Percentiles rank a stretch among this genome's conserved stretches.
Conservation (phyloP, 148 eudicot genomes). For the Diospyros kaki region DNA sequence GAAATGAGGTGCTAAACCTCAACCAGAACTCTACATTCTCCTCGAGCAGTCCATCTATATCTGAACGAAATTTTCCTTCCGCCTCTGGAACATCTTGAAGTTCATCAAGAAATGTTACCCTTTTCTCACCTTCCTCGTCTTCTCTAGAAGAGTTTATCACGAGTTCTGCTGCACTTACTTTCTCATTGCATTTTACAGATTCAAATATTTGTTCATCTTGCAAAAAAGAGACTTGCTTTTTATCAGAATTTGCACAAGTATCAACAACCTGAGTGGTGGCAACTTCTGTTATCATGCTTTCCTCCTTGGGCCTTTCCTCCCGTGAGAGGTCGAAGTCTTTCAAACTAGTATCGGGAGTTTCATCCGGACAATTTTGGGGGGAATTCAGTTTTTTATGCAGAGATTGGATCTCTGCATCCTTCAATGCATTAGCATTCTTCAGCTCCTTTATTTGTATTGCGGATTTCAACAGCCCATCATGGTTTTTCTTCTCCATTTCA, state of each 20-base stretch:
- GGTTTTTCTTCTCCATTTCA: slow-evolving; percentile 58
- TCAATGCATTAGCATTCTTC: slow-evolving; percentile 39
- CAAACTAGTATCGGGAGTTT: not conserved
- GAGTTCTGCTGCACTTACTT: not conserved
- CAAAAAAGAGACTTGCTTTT: slow-evolving; percentile 7
- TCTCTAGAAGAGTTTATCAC: slow-evolving; percentile 5
- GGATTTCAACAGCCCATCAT: slow-evolving; percentile 45
- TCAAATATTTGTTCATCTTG: slow-evolving; percentile 9
- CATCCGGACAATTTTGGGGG: slow-evolving; percentile 23
- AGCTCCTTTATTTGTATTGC: slow-evolving; percentile 50
- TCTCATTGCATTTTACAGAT: not conserved
- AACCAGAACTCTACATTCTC: slow-evolving; percentile 80
- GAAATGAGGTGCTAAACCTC: slow-evolving; percentile 68
- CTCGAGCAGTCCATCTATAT: slow-evolving; percentile 57
- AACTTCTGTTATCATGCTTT: slow-evolving; percentile 1
- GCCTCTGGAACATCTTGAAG: slow-evolving; percentile 26
- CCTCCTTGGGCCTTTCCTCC: not conserved
- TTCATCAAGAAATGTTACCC: slow-evolving; percentile 22
- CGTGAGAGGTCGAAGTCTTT: not conserved
- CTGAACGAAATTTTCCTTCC: slow-evolving; percentile 51
- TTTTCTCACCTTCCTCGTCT: slow-evolving; percentile 18
- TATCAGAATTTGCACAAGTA: not conserved
- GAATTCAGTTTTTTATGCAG: slow-evolving; percentile 35
- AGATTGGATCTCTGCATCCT: slow-evolving; percentile 59
- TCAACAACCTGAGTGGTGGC: not conserved